Evolutionary conservation across 495 filamentous ascomycete genomes (phyloP), one percentile per base, ranked within the genome.

Genomic region (Penicillium coprophilum): DNA sequence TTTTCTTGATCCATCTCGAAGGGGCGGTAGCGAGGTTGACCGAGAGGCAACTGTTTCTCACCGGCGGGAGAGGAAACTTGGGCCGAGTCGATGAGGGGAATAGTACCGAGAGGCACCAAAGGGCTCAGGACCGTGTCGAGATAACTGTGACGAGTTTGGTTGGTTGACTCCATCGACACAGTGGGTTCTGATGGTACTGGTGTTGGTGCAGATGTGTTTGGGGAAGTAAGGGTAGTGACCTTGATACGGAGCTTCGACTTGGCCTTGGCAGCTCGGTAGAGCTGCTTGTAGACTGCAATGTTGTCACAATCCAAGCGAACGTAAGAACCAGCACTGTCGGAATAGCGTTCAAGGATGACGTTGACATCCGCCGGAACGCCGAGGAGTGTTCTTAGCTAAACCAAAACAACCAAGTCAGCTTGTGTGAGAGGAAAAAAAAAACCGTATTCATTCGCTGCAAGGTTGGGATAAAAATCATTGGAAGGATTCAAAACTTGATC

Each of bases 171-270:
- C 46, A 32, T 34, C 30, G 53, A 20, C 39, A 40, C 9, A 19
- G 61, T 19, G 39, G 61, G 30, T 30, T 59, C 63, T 52, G 58
- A 34, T 19, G 28, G 40, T 6, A 34, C 28, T 20, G 60, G 53
- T 11, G 38, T 40, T 46, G 54, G 41, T 17, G 30, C 32, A 52
- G 53, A 54, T 38, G 27, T 52, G 30, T 52, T 30, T 13, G 38
- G 40, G 15, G 51, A 61, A 9, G 61, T 40, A 46, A 87, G 44
- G n/a, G 51, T 62, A 9, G 61, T 45, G 46, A 87, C 90, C 60
- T 86, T 87, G 47, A 99, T 84, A 66, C 92, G 90, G 57, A 99
- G 86, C 86, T 97, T 99, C 53, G 92, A 85, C 82, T 99, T 99
- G 17, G 94, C 94, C 75, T 97, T 99, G 57, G 95, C 94, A 66